Percentiles rank a stretch among this genome's conserved stretches.
Evolutionary conservation across 805 yeast genomes (phyloP).

Genomic region (Dipodascus albidus): DNA sequence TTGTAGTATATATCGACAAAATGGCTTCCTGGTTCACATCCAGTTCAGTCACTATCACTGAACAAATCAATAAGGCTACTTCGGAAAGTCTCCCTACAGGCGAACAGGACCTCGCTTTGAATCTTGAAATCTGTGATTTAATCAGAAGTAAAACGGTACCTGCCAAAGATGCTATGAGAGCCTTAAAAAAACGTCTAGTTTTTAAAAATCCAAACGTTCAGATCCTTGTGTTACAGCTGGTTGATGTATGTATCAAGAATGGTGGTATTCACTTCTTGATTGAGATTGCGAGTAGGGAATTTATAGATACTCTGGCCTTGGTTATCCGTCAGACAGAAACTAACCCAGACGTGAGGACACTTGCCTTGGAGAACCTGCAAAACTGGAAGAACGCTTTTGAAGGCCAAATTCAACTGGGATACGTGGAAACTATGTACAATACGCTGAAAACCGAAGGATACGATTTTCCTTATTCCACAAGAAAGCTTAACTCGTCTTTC

Average conservation of each 20-base stretch:
- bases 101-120: slow-evolving; percentile 58
- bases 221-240: slow-evolving; percentile 58
- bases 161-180: slow-evolving; percentile 74
- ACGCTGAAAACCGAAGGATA: slow-evolving; percentile 49
- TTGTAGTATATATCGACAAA: not conserved
- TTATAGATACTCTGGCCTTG: slow-evolving; percentile 61
- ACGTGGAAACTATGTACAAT: slow-evolving; percentile 51
- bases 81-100: slow-evolving; percentile 88
- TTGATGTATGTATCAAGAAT: slow-evolving; percentile 83
- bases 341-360: slow-evolving; percentile 43
- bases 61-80: slow-evolving; percentile 74
- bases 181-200: slow-evolving; percentile 63
- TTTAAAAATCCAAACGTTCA: slow-evolving; percentile 72
- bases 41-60: slow-evolving; percentile 39
- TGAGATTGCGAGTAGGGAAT: slow-evolving; percentile 75
- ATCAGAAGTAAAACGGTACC: slow-evolving; percentile 72
- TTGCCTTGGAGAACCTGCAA: slow-evolving; percentile 54
- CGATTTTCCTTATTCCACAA: slow-evolving; percentile 45
- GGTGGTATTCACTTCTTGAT: slow-evolving; percentile 78
- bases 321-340: slow-evolving; percentile 27
- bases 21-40: slow-evolving; percentile 28
- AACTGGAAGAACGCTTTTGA: slow-evolving; percentile 69
- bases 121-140: slow-evolving; percentile 77
- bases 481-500: slow-evolving; percentile 35
- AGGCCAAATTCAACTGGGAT: slow-evolving; percentile 50